A percentile compares a stretch with the other conserved stretches of the same genome.
Evolutionary conservation across 345 rosid species (phyloP).

Genomic region (Crucihimalaya himalaica): DNA sequence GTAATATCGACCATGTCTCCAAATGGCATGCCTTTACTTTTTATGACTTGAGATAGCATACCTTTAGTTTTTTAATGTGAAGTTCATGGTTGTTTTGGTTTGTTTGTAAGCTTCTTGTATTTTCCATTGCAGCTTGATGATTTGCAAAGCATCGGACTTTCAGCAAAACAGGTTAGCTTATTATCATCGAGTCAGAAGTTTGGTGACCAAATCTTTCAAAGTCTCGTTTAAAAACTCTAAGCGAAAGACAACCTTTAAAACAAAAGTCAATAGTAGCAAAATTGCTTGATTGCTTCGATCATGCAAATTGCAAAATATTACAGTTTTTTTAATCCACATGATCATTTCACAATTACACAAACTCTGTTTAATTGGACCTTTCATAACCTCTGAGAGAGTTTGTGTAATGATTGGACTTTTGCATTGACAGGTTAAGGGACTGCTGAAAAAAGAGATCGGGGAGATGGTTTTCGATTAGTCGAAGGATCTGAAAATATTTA

Average conservation of each 20-base stretch:
- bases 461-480: slow-evolving; percentile 24
- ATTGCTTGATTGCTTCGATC: too few species aligned
- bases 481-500: slow-evolving; percentile 14
- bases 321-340: too few species aligned
- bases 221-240: neutral
- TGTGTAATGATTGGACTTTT: neutral
- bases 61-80: neutral
- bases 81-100: neutral
- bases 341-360: neutral
- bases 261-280: neutral
- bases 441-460: slow-evolving; percentile 35
- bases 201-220: neutral
- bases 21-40: too few species aligned
- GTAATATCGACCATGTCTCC: neutral
- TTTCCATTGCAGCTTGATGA: slow-evolving; percentile 59
- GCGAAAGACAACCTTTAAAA: neutral
- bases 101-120: neutral
- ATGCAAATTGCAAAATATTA: neutral
- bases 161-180: slow-evolving; percentile 69
- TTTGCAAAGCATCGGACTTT: slow-evolving; percentile 64
- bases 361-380: neutral
- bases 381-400: neutral
- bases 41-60: too few species aligned
- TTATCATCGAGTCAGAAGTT: too few species aligned
- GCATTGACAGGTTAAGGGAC: slow-evolving; percentile 30